phyloP scores from a whole-genome alignment of 1,284 basidiomycete species.

The Wolfiporia cocos region DNA sequence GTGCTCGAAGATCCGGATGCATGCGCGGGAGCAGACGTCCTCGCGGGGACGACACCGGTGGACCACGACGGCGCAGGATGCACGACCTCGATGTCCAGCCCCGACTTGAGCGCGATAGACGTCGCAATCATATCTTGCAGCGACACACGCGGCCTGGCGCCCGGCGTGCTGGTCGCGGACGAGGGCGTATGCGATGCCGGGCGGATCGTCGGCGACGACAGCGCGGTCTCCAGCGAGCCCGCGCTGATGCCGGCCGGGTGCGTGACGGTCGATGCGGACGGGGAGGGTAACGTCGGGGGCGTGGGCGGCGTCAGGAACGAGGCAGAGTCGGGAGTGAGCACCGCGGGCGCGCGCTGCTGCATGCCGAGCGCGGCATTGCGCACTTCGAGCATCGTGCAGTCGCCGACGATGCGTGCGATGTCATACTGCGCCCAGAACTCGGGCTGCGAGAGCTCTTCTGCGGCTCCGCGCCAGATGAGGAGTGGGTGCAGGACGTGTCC shows the following conservation, averaged over 20 bases:
- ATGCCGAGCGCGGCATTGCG: slow-evolving; percentile 41
- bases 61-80: slow-evolving; percentile 20
- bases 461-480: slow-evolving; percentile 60
- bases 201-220: slow-evolving; percentile 1
- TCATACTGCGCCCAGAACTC: slow-evolving; percentile 66
- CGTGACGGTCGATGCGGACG: slow-evolving; percentile 1
- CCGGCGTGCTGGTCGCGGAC: too few relatives aligned
- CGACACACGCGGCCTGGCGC: slow-evolving; percentile 42
- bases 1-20: slow-evolving; percentile 2
- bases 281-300: slow-evolving; percentile 5
- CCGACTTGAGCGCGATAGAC: slow-evolving; percentile 64
- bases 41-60: slow-evolving; percentile 14
- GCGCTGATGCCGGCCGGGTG: neutral
- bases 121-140: slow-evolving; percentile 67
- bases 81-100: slow-evolving; percentile 52
- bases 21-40: slow-evolving; percentile 16
- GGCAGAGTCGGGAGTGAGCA: slow-evolving; percentile 1
- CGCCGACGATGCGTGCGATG: slow-evolving; percentile 61
- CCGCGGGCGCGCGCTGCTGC: slow-evolving; percentile 9
- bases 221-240: neutral
- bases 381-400: slow-evolving; percentile 66
- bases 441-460: slow-evolving; percentile 55
- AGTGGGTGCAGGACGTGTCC: slow-evolving; percentile 70
- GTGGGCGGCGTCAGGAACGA: neutral
- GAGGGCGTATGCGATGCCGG: neutral